Evolutionary conservation across 306 rosid species (phyloP), one percentile per base, ranked within the genome.

Genomic region (Pterocarpus macrocarpus): DNA sequence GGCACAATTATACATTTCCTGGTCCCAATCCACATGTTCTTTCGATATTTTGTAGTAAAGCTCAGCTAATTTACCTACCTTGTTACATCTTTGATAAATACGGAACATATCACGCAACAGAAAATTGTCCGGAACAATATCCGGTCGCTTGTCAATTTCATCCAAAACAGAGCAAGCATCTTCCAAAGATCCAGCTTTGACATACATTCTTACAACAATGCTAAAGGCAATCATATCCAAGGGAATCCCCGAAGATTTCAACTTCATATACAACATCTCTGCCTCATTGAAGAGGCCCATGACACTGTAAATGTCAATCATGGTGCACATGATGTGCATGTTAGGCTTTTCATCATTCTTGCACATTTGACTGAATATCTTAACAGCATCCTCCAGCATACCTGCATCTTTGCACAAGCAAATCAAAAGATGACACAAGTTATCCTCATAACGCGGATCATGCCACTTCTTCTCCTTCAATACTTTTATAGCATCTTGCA

Each of bases 131-230:
- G 98, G 99, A 74, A 86, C 79, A 71, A 95, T 85, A 65, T 77
- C 94, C 17, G 86, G 69, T 34, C 83, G 94, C 88, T 88, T 80
- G 36, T 82, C 90, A 80, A 95, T 85, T 30, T 30, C 83, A 55
- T 93, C 96, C 61, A 95, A 79, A 80, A 93, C 97, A 66, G 90
- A 76, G 71, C 99, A 95, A 59, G 99, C 99, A 73, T 90, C 90
- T 74, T 85, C 71, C 82, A 95, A 64, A 68, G 87, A 88, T 68
- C 93, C 98, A 62, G 97, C 89, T 88, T 92, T 92, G 56, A 89
- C 88, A 68, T 89, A 95, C 96, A 91, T 91, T 79, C 94, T 91
- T 14, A 95, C 90, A 80, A 88, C 94, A 81, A 92, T 76, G 77
- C 89, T 93, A 41, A 76, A 90, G 10, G 90, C 94, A 82, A 95